Percentiles rank a stretch among this genome's conserved stretches.
phyloP scores from a whole-genome alignment of 2,329 filamentous ascomycete genomes.

The Aspergillus aculeatus region DNA sequence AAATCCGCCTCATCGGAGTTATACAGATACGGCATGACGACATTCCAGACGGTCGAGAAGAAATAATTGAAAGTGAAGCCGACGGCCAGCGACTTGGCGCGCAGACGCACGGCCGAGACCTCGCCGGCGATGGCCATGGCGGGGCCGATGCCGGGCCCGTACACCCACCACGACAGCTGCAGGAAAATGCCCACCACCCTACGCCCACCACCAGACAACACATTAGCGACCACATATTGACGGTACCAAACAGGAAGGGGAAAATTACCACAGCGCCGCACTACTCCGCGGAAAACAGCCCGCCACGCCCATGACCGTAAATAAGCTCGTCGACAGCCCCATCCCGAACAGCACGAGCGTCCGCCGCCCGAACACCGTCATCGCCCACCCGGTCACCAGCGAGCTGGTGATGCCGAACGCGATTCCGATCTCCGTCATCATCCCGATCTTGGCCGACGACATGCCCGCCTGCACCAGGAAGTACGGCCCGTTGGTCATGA shows the following conservation, averaged over 20 bases:
- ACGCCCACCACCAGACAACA: not conserved
- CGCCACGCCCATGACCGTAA: not conserved
- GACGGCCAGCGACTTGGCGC: slow-evolving; percentile 5
- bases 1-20: slow-evolving; percentile 9
- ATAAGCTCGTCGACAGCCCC: not conserved
- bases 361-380: not conserved
- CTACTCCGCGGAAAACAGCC: not conserved
- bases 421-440: slow-evolving; percentile 6
- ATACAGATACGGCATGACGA: slow-evolving; percentile 11
- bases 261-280: not conserved
- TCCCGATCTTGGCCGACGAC: not conserved
- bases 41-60: slow-evolving; percentile 6
- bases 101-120: slow-evolving; percentile 1
- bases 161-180: slow-evolving; percentile 4
- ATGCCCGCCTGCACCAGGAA: slow-evolving; percentile 5
- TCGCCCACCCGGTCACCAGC: not conserved
- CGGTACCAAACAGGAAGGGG: not conserved
- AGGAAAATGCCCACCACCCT: slow-evolving; percentile 7
- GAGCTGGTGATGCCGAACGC: not conserved
- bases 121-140: slow-evolving; percentile 6
- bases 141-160: slow-evolving; percentile 7
- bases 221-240: not conserved
- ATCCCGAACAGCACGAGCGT: not conserved
- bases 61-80: slow-evolving; percentile 5
- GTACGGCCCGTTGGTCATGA: slow-evolving; percentile 3